Conservation (phyloP, 2,329 filamentous ascomycete species). For the Plenodomus tracheiphilus region DNA sequence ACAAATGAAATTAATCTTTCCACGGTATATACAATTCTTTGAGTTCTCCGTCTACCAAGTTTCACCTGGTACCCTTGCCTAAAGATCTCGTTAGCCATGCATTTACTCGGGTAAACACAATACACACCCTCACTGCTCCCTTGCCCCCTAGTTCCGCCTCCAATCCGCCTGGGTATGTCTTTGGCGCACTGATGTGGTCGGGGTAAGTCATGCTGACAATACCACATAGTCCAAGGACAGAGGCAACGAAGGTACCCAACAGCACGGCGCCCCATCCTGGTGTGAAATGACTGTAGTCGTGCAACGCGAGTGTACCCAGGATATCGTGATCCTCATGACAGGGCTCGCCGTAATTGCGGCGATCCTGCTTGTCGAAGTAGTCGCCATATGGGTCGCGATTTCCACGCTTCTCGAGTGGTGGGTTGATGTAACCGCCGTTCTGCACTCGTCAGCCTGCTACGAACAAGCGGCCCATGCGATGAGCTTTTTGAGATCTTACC, state of each 20-base stretch:
- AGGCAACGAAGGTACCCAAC: slow-evolving; percentile 49
- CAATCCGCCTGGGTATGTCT: slow-evolving; percentile 52
- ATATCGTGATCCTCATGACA: slow-evolving; percentile 96
- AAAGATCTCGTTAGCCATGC: slow-evolving; percentile 5
- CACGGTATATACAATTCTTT: slow-evolving; percentile 11
- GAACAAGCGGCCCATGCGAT: background rate
- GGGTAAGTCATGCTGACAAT: slow-evolving; percentile 49
- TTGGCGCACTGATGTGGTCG: slow-evolving; percentile 51
- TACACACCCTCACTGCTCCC: slow-evolving; percentile 45
- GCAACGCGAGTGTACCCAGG: slow-evolving; percentile 83
- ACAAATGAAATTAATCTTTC: slow-evolving; percentile 7
- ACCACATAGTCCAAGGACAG: slow-evolving; percentile 46
- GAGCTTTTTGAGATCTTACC: slow-evolving; percentile 47
- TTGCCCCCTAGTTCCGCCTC: slow-evolving; percentile 54
- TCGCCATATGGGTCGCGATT: slow-evolving; percentile 89
- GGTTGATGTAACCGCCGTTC: slow-evolving; percentile 86
- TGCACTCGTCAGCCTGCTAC: slow-evolving; percentile 42
- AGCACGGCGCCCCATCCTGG: slow-evolving; percentile 71
- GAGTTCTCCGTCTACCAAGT: slow-evolving; percentile 14
- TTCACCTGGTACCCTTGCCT: slow-evolving; percentile 30
- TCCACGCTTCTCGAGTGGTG: slow-evolving; percentile 78
- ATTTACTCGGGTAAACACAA: fast-evolving
- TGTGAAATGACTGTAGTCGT: slow-evolving; percentile 84
- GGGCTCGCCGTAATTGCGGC: slow-evolving; percentile 94
- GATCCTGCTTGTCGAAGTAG: slow-evolving; percentile 98